Base-by-base conservation (phyloP, 176 grass and related monocot genomes). In the Raddia guianensis region DNA sequence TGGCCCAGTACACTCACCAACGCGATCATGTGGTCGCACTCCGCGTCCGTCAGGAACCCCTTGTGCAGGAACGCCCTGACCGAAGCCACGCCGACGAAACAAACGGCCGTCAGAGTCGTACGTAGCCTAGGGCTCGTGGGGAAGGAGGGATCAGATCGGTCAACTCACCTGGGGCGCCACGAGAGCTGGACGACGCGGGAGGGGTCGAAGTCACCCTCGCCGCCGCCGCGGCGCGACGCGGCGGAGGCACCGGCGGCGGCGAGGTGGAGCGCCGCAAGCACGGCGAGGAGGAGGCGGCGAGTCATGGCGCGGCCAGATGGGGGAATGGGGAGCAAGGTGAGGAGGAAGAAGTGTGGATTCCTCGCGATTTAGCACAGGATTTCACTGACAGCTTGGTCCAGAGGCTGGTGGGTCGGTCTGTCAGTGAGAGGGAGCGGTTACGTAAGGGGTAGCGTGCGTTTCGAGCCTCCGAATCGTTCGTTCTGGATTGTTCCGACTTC, bases 121-220 rank as follows among this genome's bases (percentile, higher is more conserved):
- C 19, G 10, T 61, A 32, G 19, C 43, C n/a, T 37, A 68, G 55
- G n/a, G 32, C 32, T 27, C 42, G 8, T 5, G 32, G 1, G 7
- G 16, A n/a, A 49, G 46, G 34, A 8, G 53, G 49, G 70, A 89
- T 84, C 82, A 42, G 77, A 80, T 85, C 72, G 76, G 77, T 37
- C 83, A 89, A 83, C 87, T 93, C 83, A 89, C 87, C 87, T 93
- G 68, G 94, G 94, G 27, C 58, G 86, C 94, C 91, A 97, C n/a
- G 91, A 97, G 74, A 97, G 91, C 70, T 93, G 91, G 6, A 84
- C 83, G 57, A 97, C 91, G 19, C 83, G 84, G 11, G 89, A 79
- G 52, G 91, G 91, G 80, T 97, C 85, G 60, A 97, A 87, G 32
- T 77, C 19, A 18, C 75, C 37, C 37, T 40, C 82, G 0, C 32